phyloP scores from a whole-genome alignment of 2,329 filamentous ascomycete genomes.

The Sporothrix pallida region DNA sequence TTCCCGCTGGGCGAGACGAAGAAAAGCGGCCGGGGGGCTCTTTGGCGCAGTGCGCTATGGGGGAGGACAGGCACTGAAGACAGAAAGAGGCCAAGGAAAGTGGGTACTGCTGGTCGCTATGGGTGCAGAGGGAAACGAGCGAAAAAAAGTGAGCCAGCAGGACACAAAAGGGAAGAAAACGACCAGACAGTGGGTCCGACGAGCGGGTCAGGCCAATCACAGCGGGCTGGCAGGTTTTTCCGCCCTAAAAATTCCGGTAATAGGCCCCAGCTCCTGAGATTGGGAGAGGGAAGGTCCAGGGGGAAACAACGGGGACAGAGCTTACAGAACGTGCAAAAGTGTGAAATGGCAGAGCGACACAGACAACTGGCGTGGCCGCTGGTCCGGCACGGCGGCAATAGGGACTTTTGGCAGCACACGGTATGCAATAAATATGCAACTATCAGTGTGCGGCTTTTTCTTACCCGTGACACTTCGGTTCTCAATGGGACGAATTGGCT shows the following conservation, averaged over 20 bases:
- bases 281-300: constrained; percentile 17
- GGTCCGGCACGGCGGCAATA: constrained; percentile 34
- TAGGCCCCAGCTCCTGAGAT: constrained; percentile 25
- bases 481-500: not conserved
- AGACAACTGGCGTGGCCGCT: constrained; percentile 33
- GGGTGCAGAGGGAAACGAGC: constrained; percentile 21
- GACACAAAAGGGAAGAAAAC: constrained; percentile 26
- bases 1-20: constrained; percentile 31
- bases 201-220: constrained; percentile 38
- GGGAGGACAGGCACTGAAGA: not conserved
- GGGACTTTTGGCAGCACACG: not conserved
- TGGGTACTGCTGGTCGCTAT: constrained; percentile 23
- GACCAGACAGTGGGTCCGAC: constrained; percentile 32
- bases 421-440: constrained; percentile 24
- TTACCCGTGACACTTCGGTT: constrained; percentile 8
- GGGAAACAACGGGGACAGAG: constrained; percentile 7
- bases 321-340: too few relatives aligned
- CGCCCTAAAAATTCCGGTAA: constrained; percentile 40
- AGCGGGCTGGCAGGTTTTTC: constrained; percentile 34
- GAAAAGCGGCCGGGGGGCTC: constrained; percentile 34
- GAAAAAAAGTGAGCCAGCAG: constrained; percentile 23
- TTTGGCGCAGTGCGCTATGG: constrained; percentile 4
- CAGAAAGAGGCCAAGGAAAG: constrained; percentile 22
- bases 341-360: constrained; percentile 30
- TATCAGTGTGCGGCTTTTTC: constrained; percentile 20